A percentile compares a stretch with the other conserved stretches of the same genome.
These are phyloP conservation scores for Penicillium longicatenatum DNA, from an alignment of 495 filamentous ascomycete species.

Conservation along the genomic window DNA sequence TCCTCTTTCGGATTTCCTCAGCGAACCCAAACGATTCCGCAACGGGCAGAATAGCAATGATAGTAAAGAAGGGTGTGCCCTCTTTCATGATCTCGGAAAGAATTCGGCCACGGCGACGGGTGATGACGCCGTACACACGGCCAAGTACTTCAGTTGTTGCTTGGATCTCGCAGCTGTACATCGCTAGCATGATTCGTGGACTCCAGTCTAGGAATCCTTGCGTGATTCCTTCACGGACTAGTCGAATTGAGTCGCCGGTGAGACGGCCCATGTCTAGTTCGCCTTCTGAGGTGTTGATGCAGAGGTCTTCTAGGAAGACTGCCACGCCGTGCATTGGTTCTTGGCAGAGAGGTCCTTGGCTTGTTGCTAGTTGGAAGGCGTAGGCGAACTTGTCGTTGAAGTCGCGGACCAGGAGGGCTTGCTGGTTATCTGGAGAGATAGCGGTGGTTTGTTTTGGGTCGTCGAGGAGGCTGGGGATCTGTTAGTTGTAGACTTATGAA, in stretches of 20 bases:
- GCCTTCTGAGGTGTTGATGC: conserved; percentile 57
- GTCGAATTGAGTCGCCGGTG: conserved; percentile 88
- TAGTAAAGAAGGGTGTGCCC: conserved; percentile 94
- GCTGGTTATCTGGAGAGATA: conserved; percentile 33
- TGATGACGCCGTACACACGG: conserved; percentile 90
- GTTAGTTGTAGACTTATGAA: conserved; percentile 12
- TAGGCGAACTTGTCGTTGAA: conserved; percentile 89
- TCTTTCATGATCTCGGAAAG: conserved; percentile 90
- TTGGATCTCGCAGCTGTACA: conserved; percentile 98
- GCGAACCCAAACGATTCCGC: conserved; percentile 95
- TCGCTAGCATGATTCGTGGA: conserved; percentile 89
- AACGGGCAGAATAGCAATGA: conserved; percentile 81
- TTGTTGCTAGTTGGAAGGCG: conserved; percentile 90
- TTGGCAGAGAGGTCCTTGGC: conserved; percentile 85
- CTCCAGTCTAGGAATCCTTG: conserved; percentile 95
- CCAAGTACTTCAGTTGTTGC: conserved; percentile 94
- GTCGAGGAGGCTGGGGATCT: conserved; percentile 35
- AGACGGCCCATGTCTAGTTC: conserved; percentile 77
- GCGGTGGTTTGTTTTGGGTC: conserved; percentile 38
- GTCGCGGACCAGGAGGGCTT: conserved; percentile 66
- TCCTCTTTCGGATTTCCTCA: conserved; percentile 93
- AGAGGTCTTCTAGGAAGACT: conserved; percentile 83
- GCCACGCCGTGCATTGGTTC: conserved; percentile 94
- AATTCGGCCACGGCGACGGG: conserved; percentile 85
- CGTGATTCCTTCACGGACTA: conserved; percentile 80